These are phyloP conservation scores for Ophiocordyceps camponoti-floridani DNA, from an alignment of 2,329 filamentous ascomycete genomes.

Conservation along the genomic window DNA sequence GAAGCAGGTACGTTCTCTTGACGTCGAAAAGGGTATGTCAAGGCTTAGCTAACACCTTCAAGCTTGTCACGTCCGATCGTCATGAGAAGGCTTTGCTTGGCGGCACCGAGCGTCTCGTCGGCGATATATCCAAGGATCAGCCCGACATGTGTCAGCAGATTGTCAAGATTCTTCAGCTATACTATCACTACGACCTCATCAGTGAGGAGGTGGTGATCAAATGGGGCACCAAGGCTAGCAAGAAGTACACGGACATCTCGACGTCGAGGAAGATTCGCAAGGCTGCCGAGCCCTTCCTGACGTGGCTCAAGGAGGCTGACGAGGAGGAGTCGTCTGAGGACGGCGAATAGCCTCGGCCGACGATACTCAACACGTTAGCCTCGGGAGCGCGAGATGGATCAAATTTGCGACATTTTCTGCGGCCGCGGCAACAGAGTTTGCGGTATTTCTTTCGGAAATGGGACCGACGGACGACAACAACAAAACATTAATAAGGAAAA, in stretches of 20 bases:
- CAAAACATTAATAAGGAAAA: not conserved
- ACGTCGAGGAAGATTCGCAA: conserved; percentile 93
- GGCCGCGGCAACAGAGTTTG: not conserved
- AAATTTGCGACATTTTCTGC: not conserved
- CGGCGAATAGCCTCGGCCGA: conserved; percentile 17
- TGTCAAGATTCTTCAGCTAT: conserved; percentile 71
- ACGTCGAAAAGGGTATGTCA: too few relatives aligned
- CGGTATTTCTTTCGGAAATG: not conserved
- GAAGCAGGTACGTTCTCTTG: conserved; percentile 49
- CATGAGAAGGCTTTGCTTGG: conserved; percentile 93
- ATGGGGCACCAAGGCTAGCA: conserved; percentile 91
- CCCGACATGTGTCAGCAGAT: conserved; percentile 60
- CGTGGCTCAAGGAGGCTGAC: conserved; percentile 81
- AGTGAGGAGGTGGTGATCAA: conserved; percentile 75
- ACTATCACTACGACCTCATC: conserved; percentile 82
- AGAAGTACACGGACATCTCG: conserved; percentile 86
- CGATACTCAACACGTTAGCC: too few relatives aligned
- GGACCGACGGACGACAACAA: not conserved
- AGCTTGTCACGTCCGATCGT: conserved; percentile 59
- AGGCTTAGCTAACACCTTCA: not conserved
- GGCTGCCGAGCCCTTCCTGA: conserved; percentile 82
- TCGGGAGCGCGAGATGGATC: not conserved
- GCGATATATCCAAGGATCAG: conserved; percentile 51
- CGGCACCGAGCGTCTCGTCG: conserved; percentile 83
- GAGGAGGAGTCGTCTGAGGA: conserved; percentile 50